These are phyloP conservation scores for Hypoxylon cercidicola DNA, from an alignment of 495 filamentous ascomycete genomes.

Conservation along the genomic window DNA sequence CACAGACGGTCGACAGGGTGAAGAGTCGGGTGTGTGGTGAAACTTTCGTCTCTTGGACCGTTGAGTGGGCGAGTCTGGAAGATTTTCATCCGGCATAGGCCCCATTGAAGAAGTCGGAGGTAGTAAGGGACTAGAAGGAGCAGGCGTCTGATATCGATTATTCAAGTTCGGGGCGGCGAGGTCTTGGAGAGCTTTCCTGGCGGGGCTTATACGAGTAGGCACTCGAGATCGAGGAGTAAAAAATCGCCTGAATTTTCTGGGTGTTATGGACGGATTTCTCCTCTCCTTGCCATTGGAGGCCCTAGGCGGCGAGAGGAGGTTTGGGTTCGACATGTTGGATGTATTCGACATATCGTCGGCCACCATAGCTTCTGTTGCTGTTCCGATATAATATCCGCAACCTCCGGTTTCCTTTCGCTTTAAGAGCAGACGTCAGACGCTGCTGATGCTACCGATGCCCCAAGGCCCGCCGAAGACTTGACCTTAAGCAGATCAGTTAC, in stretches of 20 bases:
- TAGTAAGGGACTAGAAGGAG: constrained; percentile 56
- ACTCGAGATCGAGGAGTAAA: constrained; percentile 75
- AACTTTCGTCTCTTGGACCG: constrained; percentile 54
- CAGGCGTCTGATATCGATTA: constrained; percentile 56
- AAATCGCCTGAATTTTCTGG: constrained; percentile 80
- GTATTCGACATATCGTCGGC: constrained; percentile 20
- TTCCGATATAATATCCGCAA: not conserved
- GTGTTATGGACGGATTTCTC: constrained; percentile 69
- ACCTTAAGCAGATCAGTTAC: no score
- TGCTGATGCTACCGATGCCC: not conserved
- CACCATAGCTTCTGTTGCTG: constrained; percentile 20
- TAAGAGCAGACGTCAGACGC: constrained; percentile 21
- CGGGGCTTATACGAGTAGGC: constrained; percentile 59
- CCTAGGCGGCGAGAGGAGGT: constrained; percentile 52
- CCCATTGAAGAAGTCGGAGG: constrained; percentile 48
- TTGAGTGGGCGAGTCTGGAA: constrained; percentile 23
- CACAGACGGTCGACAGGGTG: constrained; percentile 42
- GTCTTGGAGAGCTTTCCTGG: constrained; percentile 73
- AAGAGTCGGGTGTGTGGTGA: constrained; percentile 48
- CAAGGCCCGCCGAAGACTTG: not conserved
- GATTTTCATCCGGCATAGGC: constrained; percentile 39
- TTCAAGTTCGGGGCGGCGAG: constrained; percentile 74
- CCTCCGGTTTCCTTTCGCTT: not conserved
- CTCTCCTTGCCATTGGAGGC: constrained; percentile 54
- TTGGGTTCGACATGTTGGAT: constrained; percentile 18